Base-by-base conservation (phyloP, 164 flowering plant genomes). In the Annona squamosa region DNA sequence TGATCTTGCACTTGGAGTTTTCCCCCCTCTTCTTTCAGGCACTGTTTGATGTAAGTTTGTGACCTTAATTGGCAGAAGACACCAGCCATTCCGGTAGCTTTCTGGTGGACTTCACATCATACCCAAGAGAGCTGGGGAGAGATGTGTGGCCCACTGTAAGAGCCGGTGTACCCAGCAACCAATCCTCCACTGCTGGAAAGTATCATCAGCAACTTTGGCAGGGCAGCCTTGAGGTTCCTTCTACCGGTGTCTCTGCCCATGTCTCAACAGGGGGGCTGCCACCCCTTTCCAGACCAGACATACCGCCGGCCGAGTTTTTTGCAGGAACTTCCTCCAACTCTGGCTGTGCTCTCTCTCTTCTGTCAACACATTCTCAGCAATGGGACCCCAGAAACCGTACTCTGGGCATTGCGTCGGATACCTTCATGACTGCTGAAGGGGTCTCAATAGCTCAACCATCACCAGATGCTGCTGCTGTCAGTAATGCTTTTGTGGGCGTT, bases 301-400 rank as follows among this genome's bases (percentile, higher is more conserved):
- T 81, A 75, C 82, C 89, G 78, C 70, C 87, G 0, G 85, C 84
- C 68, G 92, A 85, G 79, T 83, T 86, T 86, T 82, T 79, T 68
- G 70, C 86, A 3, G 90, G 88, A 79, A 88, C 81, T 71, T 62
- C 90, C 4, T 62, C 90, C 4, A 87, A 88, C 89, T 87, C 97
- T 41, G 80, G 82, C 85, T 82, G 98, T 94, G 98, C 97, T 94
- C 98, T 91, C 97, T 91, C 98, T 94, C 98, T 94, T 94, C 98
- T 94, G 97, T 91, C 98, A 52, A 52, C 13, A 52, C 13, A 10
- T 89, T 86, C 79, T 81, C 88, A 88, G 75, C 82, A 84, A 69
- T 89, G 91, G 91, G 84, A 78, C 83, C 84, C 86, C 45, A 79
- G 86, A 84, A 83, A 71, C 77, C 85, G 74, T 48, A 73, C 86